These are phyloP conservation scores for Rhododendron vialii DNA, from an alignment of 148 eudicot species.

Conservation along the genomic window DNA sequence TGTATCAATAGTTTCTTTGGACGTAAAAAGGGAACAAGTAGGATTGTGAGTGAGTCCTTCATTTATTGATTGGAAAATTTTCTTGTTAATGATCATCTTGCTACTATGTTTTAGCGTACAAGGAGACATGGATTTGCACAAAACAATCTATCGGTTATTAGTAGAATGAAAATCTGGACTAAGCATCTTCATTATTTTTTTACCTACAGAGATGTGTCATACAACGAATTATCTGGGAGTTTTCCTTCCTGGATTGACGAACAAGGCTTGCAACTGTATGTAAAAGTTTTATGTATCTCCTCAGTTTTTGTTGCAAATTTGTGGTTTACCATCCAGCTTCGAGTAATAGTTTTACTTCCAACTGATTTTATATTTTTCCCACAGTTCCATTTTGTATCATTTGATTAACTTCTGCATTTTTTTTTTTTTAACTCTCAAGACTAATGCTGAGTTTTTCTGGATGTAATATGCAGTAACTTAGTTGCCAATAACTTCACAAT, in stretches of 20 bases:
- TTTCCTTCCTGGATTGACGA: constrained; percentile 70
- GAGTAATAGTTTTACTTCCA: neutral
- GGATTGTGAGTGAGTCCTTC: neutral
- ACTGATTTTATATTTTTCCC: neutral
- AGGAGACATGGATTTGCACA: neutral
- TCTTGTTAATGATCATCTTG: neutral
- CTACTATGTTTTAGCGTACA: neutral
- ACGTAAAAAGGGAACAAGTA: neutral
- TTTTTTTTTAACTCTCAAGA: neutral
- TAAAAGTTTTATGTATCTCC: neutral
- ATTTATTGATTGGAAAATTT: neutral
- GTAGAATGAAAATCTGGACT: neutral
- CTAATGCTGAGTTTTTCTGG: neutral
- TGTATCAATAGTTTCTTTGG: neutral
- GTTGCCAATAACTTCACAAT: constrained; percentile 74
- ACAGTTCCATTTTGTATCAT: neutral
- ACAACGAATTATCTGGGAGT: constrained; percentile 73
- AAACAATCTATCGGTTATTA: neutral
- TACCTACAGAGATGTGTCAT: constrained; percentile 76
- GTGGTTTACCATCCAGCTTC: neutral
- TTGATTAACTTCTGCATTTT: neutral
- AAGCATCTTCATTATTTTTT: constrained; percentile 11
- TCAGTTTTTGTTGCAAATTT: neutral
- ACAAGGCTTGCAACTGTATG: constrained; percentile 60
- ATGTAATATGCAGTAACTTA: constrained; percentile 55